Evolutionary conservation across 108 stramenopile species (phyloP).

Genomic region (Skeletonema menzelii): DNA sequence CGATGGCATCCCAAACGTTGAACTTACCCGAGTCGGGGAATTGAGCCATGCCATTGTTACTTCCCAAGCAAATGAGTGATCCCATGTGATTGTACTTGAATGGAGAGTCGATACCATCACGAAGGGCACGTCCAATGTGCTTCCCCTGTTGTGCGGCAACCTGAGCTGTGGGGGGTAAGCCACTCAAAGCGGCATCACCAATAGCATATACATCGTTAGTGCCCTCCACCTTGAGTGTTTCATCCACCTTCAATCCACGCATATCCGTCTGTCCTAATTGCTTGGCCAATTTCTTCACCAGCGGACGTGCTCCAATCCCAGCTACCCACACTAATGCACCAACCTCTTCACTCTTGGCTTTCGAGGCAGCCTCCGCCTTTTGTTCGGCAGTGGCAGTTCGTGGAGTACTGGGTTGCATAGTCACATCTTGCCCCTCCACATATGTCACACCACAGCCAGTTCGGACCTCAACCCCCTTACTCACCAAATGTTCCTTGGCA

Average conservation of each 20-base stretch:
- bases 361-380: slow-evolving; percentile 11
- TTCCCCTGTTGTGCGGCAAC: slow-evolving; percentile 59
- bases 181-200: slow-evolving; percentile 73
- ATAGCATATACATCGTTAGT: slow-evolving; percentile 59
- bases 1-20: slow-evolving; percentile 27
- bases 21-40: slow-evolving; percentile 12
- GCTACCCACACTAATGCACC: slow-evolving; percentile 64
- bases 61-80: slow-evolving; percentile 33
- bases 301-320: slow-evolving; percentile 42
- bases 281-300: slow-evolving; percentile 27
- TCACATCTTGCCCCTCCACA: slow-evolving; percentile 8
- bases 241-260: slow-evolving; percentile 63
- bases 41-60: slow-evolving; percentile 31
- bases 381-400: slow-evolving; percentile 15
- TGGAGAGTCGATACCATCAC: slow-evolving; percentile 25
- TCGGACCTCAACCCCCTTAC: slow-evolving; percentile 28
- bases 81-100: slow-evolving; percentile 47
- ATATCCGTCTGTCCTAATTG: slow-evolving; percentile 26
- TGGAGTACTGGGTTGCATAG: slow-evolving; percentile 23
- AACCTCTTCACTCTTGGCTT: slow-evolving; percentile 24
- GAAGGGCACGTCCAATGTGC: slow-evolving; percentile 49
- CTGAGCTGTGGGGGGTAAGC: slow-evolving; percentile 58
- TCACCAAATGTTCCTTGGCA: slow-evolving; percentile 22
- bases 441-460: slow-evolving; percentile 33
- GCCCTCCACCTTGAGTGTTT: slow-evolving; percentile 41